phyloP scores from a whole-genome alignment of 768 basidiomycete genomes.

The Russula brevipes region DNA sequence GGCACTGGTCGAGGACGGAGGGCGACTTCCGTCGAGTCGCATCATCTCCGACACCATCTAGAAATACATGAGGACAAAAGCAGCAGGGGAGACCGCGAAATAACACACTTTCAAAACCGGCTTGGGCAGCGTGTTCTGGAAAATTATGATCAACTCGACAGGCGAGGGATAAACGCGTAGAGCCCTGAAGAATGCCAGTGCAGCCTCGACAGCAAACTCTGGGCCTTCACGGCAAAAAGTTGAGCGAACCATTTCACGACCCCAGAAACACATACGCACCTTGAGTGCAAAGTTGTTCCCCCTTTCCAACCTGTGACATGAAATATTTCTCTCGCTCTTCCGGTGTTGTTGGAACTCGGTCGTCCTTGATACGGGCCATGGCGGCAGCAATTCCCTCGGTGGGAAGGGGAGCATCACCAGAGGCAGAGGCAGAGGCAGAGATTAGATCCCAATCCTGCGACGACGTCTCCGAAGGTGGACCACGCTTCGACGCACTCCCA shows the following conservation, averaged over 20 bases:
- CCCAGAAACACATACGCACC: too few relatives aligned
- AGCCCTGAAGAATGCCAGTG: slow-evolving; percentile 88
- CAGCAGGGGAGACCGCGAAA: background rate
- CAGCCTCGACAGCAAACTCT: slow-evolving; percentile 69
- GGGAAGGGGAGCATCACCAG: too few relatives aligned
- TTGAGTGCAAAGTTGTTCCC: too few relatives aligned
- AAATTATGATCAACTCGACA: slow-evolving; percentile 90
- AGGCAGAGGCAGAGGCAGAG: too few relatives aligned
- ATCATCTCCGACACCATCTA: slow-evolving; percentile 79
- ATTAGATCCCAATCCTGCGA: too few relatives aligned
- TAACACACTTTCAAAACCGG: slow-evolving; percentile 67
- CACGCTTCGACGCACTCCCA: slow-evolving; percentile 40
- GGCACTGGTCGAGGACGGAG: slow-evolving; percentile 39
- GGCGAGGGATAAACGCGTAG: slow-evolving; percentile 93
- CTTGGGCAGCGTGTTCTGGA: slow-evolving; percentile 83
- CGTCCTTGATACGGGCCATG: too few relatives aligned
- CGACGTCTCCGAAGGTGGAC: slow-evolving; percentile 31
- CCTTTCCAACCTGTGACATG: too few relatives aligned
- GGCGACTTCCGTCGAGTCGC: slow-evolving; percentile 80
- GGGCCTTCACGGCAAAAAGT: slow-evolving; percentile 62
- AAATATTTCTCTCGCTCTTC: too few relatives aligned
- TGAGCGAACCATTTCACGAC: too few relatives aligned
- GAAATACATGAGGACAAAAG: slow-evolving; percentile 3
- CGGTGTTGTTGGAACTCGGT: too few relatives aligned
- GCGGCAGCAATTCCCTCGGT: too few relatives aligned